These are phyloP conservation scores for Choanephora cucurbitarum DNA, from an alignment of 371 early-diverging fungal species.

Conservation along the genomic window DNA sequence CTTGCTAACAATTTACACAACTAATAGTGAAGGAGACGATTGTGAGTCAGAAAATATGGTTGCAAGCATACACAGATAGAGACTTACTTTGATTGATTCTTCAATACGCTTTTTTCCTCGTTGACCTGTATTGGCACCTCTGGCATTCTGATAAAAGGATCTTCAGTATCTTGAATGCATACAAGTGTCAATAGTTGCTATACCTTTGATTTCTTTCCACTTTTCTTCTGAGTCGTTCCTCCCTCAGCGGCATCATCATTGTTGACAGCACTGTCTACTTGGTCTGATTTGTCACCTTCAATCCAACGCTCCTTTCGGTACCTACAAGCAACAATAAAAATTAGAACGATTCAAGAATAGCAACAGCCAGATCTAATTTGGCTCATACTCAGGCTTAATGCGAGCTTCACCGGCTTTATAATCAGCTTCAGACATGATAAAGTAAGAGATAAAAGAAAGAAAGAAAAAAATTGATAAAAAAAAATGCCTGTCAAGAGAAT, in stretches of 20 bases:
- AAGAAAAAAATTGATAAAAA: too few species aligned
- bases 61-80: neutral
- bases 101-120: conserved; percentile 44
- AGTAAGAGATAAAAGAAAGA: too few species aligned
- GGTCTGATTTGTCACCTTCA: conserved; percentile 28
- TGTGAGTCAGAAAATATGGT: neutral
- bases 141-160: conserved; percentile 15
- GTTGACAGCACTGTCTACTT: conserved; percentile 13
- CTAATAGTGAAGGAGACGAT: conserved; percentile 9
- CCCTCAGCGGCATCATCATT: conserved; percentile 35
- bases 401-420: conserved; percentile 25
- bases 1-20: conserved; percentile 55
- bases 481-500: too few species aligned
- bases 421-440: conserved; percentile 7
- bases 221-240: conserved; percentile 17
- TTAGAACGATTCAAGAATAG: neutral
- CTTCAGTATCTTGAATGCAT: neutral
- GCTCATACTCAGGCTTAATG: conserved; percentile 26
- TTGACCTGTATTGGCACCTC: conserved; percentile 44
- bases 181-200: neutral
- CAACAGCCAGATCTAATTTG: neutral
- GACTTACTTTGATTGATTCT: conserved; percentile 33
- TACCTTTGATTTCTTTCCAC: conserved; percentile 25
- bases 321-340: conserved; percentile 18
- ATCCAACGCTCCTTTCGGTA: conserved; percentile 48